phyloP scores from a whole-genome alignment of 2,329 filamentous ascomycete species.

The Venturia asperata region DNA sequence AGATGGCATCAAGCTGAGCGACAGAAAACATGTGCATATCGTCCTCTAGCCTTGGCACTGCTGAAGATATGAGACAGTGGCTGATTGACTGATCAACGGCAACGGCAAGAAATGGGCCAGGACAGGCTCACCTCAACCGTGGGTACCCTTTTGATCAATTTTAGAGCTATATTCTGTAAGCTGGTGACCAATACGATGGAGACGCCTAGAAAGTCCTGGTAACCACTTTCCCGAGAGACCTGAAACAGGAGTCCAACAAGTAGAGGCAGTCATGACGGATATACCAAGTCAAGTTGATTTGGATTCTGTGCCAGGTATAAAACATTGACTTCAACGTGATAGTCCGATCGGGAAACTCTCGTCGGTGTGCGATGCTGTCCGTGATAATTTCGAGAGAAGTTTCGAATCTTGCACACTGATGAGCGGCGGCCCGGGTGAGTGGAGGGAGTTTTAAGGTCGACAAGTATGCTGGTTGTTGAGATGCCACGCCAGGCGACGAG shows the following conservation, averaged over 20 bases:
- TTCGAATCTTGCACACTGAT: neutral
- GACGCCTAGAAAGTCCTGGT: neutral
- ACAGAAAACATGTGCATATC: neutral
- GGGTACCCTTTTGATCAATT: neutral
- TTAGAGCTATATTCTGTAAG: neutral
- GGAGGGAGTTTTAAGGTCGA: neutral
- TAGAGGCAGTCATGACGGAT: neutral
- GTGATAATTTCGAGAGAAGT: neutral
- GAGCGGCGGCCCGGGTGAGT: neutral
- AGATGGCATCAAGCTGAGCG: neutral
- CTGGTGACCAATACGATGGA: neutral
- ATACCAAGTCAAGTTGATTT: neutral
- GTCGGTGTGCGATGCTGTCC: neutral
- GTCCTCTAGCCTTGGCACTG: neutral
- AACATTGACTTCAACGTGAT: neutral
- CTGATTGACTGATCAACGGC: neutral
- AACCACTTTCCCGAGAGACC: neutral
- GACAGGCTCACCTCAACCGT: neutral
- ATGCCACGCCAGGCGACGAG: neutral
- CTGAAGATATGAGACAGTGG: neutral
- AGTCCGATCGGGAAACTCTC: neutral
- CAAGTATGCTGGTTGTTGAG: neutral
- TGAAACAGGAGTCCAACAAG: neutral
- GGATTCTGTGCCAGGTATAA: neutral
- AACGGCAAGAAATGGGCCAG: neutral